These are phyloP conservation scores for Neurospora terricola DNA, from an alignment of 495 filamentous ascomycete genomes.

Conservation along the genomic window DNA sequence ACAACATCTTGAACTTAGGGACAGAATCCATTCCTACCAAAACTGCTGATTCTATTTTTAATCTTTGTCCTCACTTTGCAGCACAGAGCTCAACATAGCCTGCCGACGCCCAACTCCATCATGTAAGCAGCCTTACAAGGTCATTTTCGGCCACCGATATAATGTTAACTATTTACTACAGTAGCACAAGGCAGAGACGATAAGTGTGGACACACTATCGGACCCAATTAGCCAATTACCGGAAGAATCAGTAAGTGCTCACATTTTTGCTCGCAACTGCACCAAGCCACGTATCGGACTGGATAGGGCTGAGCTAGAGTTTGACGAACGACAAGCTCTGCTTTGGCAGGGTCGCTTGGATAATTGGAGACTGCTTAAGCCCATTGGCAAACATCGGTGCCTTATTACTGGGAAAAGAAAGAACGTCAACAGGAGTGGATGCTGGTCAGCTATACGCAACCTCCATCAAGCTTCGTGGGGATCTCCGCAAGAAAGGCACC, in stretches of 20 bases:
- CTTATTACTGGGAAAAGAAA: not conserved
- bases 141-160: not conserved
- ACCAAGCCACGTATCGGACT: not conserved
- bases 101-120: not conserved
- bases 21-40: not conserved
- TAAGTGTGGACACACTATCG: not conserved
- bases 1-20: not conserved
- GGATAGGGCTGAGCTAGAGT: not conserved
- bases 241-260: not conserved
- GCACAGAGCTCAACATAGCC: not conserved
- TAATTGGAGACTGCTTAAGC: not conserved
- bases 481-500: not conserved
- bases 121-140: not conserved
- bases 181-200: not conserved
- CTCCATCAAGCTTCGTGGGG: not conserved
- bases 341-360: not conserved
- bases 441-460: not conserved
- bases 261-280: not conserved
- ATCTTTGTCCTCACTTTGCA: not conserved
- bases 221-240: not conserved
- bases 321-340: not conserved
- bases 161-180: not conserved
- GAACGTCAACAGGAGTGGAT: not conserved
- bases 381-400: not conserved
- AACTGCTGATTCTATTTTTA: not conserved